Evolutionary conservation across 305 asterid species (phyloP), one percentile per base, ranked within the genome.

Genomic region (Vinca major): DNA sequence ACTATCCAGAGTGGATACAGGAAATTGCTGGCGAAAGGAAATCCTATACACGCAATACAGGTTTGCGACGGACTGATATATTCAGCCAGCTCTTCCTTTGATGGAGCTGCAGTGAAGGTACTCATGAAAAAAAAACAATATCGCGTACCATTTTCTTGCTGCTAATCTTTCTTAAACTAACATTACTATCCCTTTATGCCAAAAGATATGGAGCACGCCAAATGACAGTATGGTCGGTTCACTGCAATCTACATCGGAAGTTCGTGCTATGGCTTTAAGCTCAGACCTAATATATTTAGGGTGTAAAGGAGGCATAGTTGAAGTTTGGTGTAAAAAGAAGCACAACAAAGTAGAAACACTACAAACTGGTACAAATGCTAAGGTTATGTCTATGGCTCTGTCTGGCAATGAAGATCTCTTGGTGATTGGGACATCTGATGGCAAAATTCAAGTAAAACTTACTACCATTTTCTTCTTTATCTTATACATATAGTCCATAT

Each of bases 21-120:
- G 79, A 91, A 89, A 75, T 71, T 89, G 67, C 71, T 91, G 11
- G 88, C 79, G 14, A 91, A 87, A 80, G 77, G 87, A 33, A 78
- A 71, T 76, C 95, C 95, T 3, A 74, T 91, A 19, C 61, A 86
- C 51, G 77, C 96, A 13, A 40, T 91, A 52, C 87, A 91, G 75
- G 91, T 80, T 51, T 72, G 77, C 67, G 95, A 89, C 52, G 96
- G 91, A 37, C 73, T 84, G 55, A 73, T 91, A 64, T 89, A 87
- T 66, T 75, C 91, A 45, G 92, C 89, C 33, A 84, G 84, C 53
- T 79, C 84, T 74, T 86, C 88, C 10, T 58, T 74, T 5, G 96
- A 91, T 64, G 96, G 96, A 73, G 77, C 87, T 50, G 72, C 80
- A 39, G 84, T 91, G 5, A 91, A 91, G 96, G 97, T 91, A 84